phyloP scores from a whole-genome alignment of 345 rosid species.

The Bruguiera parviflora region DNA sequence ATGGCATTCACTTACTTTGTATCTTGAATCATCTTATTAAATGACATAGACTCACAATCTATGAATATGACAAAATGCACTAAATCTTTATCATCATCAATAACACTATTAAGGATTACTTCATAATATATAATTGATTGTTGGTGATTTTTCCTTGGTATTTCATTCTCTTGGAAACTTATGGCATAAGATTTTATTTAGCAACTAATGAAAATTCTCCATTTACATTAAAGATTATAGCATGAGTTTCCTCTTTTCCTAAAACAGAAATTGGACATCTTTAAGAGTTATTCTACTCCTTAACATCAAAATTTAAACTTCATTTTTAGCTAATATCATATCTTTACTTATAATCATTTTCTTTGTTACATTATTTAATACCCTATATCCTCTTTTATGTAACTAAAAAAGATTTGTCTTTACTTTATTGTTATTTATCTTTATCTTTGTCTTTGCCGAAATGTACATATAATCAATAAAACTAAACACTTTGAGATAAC shows the following conservation, averaged over 20 bases:
- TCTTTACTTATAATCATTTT: background rate
- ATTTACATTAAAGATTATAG: no score
- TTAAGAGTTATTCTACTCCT: background rate
- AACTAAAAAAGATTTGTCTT: background rate
- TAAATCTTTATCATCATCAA: background rate
- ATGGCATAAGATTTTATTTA: background rate
- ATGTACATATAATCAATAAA: background rate
- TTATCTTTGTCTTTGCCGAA: background rate
- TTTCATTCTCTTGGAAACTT: background rate
- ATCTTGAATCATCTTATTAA: background rate
- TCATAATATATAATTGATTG: background rate
- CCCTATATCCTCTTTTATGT: background rate
- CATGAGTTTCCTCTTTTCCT: background rate
- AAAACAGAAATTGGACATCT: rapidly evolving
- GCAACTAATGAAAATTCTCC: background rate
- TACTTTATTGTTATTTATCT: background rate
- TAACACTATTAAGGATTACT: background rate
- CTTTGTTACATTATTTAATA: background rate
- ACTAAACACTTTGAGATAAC: no score
- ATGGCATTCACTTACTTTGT: background rate
- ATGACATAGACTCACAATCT: background rate
- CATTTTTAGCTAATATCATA: background rate
- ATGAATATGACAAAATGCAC: background rate
- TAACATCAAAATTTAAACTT: background rate
- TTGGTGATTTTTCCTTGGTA: background rate